Evolutionary conservation across 371 early-diverging fungal species (phyloP).

Genomic region (Capillidium rhysosporum): DNA sequence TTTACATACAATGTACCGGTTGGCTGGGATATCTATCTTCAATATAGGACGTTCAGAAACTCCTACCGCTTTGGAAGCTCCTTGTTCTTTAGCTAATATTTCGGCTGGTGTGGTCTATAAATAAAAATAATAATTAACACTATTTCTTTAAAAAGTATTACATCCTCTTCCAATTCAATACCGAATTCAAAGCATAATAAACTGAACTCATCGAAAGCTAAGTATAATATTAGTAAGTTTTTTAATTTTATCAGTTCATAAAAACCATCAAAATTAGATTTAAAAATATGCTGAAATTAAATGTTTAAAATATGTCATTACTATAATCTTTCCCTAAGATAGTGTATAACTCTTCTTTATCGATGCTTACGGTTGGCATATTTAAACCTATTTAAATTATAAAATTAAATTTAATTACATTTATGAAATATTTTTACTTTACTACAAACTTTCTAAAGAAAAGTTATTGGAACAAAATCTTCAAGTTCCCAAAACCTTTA

Average conservation of each 20-base stretch:
- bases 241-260: neutral
- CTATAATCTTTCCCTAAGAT: constrained; percentile 63
- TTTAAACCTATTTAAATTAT: neutral
- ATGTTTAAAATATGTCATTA: constrained; percentile 15
- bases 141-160: constrained; percentile 15
- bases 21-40: constrained; percentile 99
- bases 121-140: constrained; percentile 1
- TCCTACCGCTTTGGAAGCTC: constrained; percentile 25
- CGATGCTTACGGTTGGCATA: constrained; percentile 91
- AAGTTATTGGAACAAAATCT: too few species aligned
- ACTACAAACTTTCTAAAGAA: too few species aligned
- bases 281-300: neutral
- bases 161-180: constrained; percentile 97
- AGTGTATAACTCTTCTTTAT: constrained; percentile 69
- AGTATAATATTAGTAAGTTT: constrained; percentile 1
- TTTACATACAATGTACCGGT: constrained; percentile 47
- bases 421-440: too few species aligned
- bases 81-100: constrained; percentile 40
- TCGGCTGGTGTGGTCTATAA: constrained; percentile 61
- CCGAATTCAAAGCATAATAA: constrained; percentile 99
- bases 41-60: constrained; percentile 61
- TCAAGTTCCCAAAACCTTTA: too few species aligned
- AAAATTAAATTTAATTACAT: too few species aligned
- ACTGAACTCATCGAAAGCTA: constrained; percentile 74
- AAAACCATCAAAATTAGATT: neutral